phyloP scores from a whole-genome alignment of 148 eudicot genomes.

The Chenopodium formosanum region DNA sequence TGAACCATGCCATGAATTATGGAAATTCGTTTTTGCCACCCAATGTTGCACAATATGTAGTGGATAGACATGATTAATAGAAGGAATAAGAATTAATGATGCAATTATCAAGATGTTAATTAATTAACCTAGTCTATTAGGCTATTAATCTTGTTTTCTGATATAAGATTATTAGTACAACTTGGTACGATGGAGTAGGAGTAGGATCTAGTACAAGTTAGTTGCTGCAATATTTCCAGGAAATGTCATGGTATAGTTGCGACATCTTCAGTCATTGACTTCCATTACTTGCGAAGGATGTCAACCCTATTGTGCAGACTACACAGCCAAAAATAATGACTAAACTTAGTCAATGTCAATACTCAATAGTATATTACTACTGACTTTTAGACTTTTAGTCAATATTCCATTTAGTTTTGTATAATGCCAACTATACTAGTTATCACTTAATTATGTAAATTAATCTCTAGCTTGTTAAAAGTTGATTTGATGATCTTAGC shows the following conservation, averaged over 20 bases:
- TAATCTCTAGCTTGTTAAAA: too few relatives aligned
- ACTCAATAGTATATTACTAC: background rate
- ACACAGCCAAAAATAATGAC: background rate
- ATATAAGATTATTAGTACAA: constrained; percentile 1
- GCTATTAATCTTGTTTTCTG: constrained; percentile 1
- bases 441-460: background rate
- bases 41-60: background rate
- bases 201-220: background rate
- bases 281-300: background rate
- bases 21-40: background rate
- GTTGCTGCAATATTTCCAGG: background rate
- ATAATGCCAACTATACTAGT: background rate
- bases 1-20: background rate
- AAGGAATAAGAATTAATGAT: background rate
- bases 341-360: background rate
- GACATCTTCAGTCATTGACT: constrained; percentile 6
- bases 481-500: too few relatives aligned
- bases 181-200: background rate
- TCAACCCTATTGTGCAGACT: background rate
- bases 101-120: background rate
- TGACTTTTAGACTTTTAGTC: background rate
- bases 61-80: constrained; percentile 2
- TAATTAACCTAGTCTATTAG: background rate
- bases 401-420: background rate
- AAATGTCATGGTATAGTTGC: background rate